Evolutionary conservation across 805 yeast species (phyloP), one percentile per base, ranked within the genome.

Genomic region (Kazachstania viticola): DNA sequence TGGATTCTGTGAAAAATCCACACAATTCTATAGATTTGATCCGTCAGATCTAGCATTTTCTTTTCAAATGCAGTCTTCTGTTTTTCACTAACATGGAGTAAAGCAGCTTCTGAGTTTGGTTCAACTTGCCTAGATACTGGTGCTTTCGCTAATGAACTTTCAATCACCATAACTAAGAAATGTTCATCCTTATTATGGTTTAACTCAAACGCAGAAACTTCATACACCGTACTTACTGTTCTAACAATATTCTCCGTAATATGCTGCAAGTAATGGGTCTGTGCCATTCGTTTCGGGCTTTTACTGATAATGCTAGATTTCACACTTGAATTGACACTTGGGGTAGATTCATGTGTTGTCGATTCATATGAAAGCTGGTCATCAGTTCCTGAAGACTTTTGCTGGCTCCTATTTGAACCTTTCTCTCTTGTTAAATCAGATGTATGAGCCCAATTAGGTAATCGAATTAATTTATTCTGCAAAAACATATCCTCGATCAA

Each of bases 401-500:
- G 11, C 7, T 19, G 7, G n/a, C n/a, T n/a, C n/a, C n/a, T n/a
- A 8, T 19, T 19, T 9, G 28, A 14, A 11, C 21, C 22, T 16
- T 42, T 46, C 1, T 35, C 38, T 27, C 36, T 45, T 1, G 44
- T 36, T 4, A 54, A 30, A 36, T 56, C 54, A 1, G 58, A 51
- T 3, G 61, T 55, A 29, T 56, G 61, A 5, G 59, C 44, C 52
- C 59, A 56, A 27, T 51, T 56, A 3, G 60, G 50, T 17, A 55
- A 30, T 28, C 60, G 43, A 4, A 53, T 35, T 13, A 56, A 33
- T 34, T 48, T 49, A 33, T 56, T 56, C 54, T 85, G 95, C 29
- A 88, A 68, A 29, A 91, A 71, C 51, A 96, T 67, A 54, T 91
- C 98, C 46, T 91, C 98, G 41, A 85, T 83, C 24, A 83, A 62